Base-by-base conservation (phyloP, 768 basidiomycete genomes). In the Macrolepiota dolichaula region DNA sequence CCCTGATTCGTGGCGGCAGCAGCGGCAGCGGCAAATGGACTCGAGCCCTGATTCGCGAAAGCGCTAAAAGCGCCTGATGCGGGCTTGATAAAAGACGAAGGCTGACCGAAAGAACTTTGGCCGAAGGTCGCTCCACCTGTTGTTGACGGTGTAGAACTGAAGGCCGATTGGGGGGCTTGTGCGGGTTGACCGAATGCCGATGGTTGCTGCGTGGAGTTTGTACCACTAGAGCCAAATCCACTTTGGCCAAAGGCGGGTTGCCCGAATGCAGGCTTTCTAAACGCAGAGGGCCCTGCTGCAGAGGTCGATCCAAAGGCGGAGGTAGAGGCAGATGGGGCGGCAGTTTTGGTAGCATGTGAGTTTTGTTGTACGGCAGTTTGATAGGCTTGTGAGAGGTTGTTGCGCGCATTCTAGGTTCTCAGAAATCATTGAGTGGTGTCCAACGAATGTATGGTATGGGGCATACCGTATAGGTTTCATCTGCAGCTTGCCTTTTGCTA, bases 61-160 rank as follows among this genome's bases (percentile, higher is more conserved):
- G 78, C 78, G 46, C 76, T 71, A 58, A 87, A 87, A 1, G 81
- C 82, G 2, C 84, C 83, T 4, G 79, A 72, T 3, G 79, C 75
- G 4, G 84, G 79, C 62, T 81, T 81, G 59, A 85, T 78, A 24
- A 84, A 59, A 2, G 74, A 73, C 3, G 76, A 71, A 68, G 70
- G 63, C 49, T 73, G 70, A 0, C 77, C 79, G 51, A 71, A 61
- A 36, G 66, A 66, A 35, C 70, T 63, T 52, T 77, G 76, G n/a
- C 70, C 72, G 56, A 77, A 79, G 4, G 68, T 71, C 40, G 74
- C 70, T 0, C 67, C 44, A 29, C 71, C 22, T 13, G 68, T 64
- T 12, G 67, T 42, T 25, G n/a, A n/a, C n/a, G n/a, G n/a, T n/a
- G 71, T 38, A 25, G 69, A 60, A 3, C 70, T 67, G 57, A 76